These are phyloP conservation scores for Maudiozyma turicensis DNA, from an alignment of 805 yeast genomes.

Conservation along the genomic window DNA sequence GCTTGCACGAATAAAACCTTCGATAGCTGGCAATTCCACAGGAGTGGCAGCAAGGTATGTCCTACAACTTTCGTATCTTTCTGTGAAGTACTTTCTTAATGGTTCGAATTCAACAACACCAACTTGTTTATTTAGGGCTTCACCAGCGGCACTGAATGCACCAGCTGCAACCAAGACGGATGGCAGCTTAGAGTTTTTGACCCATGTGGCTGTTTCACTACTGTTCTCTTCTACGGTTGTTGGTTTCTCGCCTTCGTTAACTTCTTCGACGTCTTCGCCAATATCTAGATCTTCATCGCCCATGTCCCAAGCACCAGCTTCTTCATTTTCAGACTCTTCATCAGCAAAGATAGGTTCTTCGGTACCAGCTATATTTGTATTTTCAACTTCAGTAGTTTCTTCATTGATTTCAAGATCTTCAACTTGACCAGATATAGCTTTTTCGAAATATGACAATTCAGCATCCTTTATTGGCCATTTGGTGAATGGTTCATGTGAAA, in stretches of 20 bases:
- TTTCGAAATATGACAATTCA: slow-evolving; percentile 72
- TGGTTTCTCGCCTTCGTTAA: slow-evolving; percentile 33
- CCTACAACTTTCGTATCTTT: slow-evolving; percentile 74
- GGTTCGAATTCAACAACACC: slow-evolving; percentile 87
- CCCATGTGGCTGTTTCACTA: slow-evolving; percentile 70
- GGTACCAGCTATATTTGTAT: slow-evolving; percentile 16
- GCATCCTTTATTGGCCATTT: slow-evolving; percentile 82
- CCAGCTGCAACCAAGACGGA: slow-evolving; percentile 95
- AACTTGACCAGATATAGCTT: slow-evolving; percentile 68
- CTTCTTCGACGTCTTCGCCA: slow-evolving; percentile 40
- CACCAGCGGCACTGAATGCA: slow-evolving; percentile 91
- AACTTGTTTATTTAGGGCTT: slow-evolving; percentile 77
- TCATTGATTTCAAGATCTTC: slow-evolving; percentile 50
- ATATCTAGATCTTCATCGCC: slow-evolving; percentile 73
- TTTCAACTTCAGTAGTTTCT: slow-evolving; percentile 36
- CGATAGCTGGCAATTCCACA: slow-evolving; percentile 63
- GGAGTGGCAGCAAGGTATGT: slow-evolving; percentile 59
- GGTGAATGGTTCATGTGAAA: slow-evolving; percentile 30
- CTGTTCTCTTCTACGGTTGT: slow-evolving; percentile 29
- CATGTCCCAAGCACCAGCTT: slow-evolving; percentile 70
- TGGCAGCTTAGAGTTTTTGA: slow-evolving; percentile 78
- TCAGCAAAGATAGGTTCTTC: slow-evolving; percentile 31
- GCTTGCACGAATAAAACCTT: slow-evolving; percentile 55
- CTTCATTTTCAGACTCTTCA: slow-evolving; percentile 43
- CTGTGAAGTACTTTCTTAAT: slow-evolving; percentile 69